phyloP scores from a whole-genome alignment of 306 rosid genomes.

The Abrus pulchellus region DNA sequence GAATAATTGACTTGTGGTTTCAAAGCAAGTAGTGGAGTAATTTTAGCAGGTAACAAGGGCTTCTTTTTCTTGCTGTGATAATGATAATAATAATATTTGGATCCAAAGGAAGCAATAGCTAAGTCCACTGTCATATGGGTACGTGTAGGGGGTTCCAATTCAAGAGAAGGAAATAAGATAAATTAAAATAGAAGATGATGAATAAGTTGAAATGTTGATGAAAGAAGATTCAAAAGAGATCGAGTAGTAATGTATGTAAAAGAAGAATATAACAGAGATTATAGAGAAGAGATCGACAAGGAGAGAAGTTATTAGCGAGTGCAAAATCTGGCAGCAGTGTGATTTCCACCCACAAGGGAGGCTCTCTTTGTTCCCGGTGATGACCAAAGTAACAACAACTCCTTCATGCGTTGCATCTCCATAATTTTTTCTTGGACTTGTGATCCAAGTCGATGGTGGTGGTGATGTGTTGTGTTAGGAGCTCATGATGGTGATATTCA shows the following conservation, averaged over 20 bases:
- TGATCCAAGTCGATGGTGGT: constrained; percentile 54
- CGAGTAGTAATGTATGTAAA: background rate
- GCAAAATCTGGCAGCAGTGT: constrained; percentile 86
- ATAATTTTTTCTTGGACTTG: constrained; percentile 30
- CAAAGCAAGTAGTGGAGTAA: constrained; percentile 10
- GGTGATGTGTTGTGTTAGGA: background rate
- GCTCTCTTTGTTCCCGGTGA: constrained; percentile 53
- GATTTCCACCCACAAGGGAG: constrained; percentile 88
- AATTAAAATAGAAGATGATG: too few relatives aligned
- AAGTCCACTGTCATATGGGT: constrained; percentile 48
- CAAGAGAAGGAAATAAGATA: background rate
- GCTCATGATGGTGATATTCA: background rate
- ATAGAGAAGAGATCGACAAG: background rate
- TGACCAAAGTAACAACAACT: constrained; percentile 64
- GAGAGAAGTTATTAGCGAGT: constrained; percentile 61
- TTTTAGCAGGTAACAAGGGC: constrained; percentile 1
- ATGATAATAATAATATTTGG: constrained; percentile 7
- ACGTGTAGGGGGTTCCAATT: too few relatives aligned
- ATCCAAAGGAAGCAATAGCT: constrained; percentile 25
- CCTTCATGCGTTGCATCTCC: constrained; percentile 77
- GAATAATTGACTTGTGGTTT: constrained; percentile 50
- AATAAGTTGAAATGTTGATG: too few relatives aligned
- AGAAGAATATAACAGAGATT: background rate
- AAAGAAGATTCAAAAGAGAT: too few relatives aligned
- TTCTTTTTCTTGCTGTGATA: constrained; percentile 30